Base-by-base conservation (phyloP, 2,329 filamentous ascomycete genomes). In the Alternaria metachromatica region DNA sequence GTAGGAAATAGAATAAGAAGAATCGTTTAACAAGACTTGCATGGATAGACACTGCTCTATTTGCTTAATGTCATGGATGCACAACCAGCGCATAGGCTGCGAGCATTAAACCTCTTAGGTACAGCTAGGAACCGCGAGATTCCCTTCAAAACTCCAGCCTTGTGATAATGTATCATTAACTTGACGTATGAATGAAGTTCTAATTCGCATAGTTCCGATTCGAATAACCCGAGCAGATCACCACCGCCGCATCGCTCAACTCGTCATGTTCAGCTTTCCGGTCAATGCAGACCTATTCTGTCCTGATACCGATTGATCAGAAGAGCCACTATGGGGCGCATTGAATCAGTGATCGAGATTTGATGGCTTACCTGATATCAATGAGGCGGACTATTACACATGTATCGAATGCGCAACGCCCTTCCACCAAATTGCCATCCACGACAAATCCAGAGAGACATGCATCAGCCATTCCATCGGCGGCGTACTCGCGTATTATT, bases 301-400 rank as follows among this genome's bases (percentile, higher is more conserved):
- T 6, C 0, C 9, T 41, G 1, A 6, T 3, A 5, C 15, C n/a
- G 15, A 41, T 41, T 3, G 2, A 41, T 18, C 0, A 18, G 1
- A 18, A 41, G 8, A 41, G 9, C n/a, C 15, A 10, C n/a, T 11
- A 3, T 41, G n/a, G 0, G 37, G n/a, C 37, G 37, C 0, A 18
- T 1, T 41, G 37, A 0, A 41, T 11, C 15, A 41, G 4, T 18
- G 9, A 18, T 0, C 15, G n/a, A 41, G 37, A 0, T 41, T 18
- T 6, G n/a, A 41, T 3, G n/a, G 2, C 46, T 10, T 50, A 12
- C 2, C 11, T 10, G 25, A 28, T n/a, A 15, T 30, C 12, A 11
- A 21, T 5, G 0, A 33, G 30, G 20, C 13, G n/a, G 9, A 15
- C 1, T 33, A 37, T 1, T 51, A 12, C 15, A 18, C 26, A 15